Conservation (phyloP, 768 basidiomycete genomes). For the Rhizopogon vulgaris region DNA sequence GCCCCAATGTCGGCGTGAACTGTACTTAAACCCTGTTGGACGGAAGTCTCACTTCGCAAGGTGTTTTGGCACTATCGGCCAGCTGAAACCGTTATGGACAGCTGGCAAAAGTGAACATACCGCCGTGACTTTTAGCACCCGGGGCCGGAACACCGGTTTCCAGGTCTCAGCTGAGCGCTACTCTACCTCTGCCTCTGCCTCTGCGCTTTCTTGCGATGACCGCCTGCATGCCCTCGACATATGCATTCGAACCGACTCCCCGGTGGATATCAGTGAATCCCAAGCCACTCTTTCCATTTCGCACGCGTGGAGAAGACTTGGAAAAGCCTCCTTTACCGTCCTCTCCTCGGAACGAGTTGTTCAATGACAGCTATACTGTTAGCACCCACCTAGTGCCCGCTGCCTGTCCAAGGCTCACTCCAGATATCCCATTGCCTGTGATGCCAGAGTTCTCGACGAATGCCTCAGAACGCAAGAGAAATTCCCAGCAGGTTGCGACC, state of each 20-base stretch:
- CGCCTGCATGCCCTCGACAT: conserved; percentile 1
- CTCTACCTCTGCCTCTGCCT: too few species aligned
- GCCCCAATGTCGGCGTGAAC: too few species aligned
- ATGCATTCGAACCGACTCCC: conserved; percentile 13
- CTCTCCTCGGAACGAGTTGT: conserved; percentile 11
- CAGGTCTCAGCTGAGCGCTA: too few species aligned
- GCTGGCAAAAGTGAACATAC: too few species aligned
- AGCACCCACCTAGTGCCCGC: conserved; percentile 25
- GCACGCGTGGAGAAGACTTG: conserved; percentile 7
- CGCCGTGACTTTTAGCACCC: too few species aligned
- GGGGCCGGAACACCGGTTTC: too few species aligned
- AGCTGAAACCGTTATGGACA: too few species aligned
- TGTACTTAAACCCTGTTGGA: too few species aligned
- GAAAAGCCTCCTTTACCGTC: conserved; percentile 15
- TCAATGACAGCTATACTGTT: conserved; percentile 16
- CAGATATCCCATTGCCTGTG: conserved; percentile 16
- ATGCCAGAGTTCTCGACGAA: conserved; percentile 9
- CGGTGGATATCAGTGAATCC: conserved; percentile 16
- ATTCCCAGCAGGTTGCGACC: conserved; percentile 6
- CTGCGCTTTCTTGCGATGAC: too few species aligned
- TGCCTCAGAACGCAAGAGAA: conserved; percentile 7
- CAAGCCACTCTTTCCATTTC: conserved; percentile 13
- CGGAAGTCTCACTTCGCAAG: too few species aligned
- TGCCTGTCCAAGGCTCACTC: conserved; percentile 16
- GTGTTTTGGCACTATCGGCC: too few species aligned